phyloP scores from a whole-genome alignment of 805 yeast genomes.

The Barnettozyma salicaria region DNA sequence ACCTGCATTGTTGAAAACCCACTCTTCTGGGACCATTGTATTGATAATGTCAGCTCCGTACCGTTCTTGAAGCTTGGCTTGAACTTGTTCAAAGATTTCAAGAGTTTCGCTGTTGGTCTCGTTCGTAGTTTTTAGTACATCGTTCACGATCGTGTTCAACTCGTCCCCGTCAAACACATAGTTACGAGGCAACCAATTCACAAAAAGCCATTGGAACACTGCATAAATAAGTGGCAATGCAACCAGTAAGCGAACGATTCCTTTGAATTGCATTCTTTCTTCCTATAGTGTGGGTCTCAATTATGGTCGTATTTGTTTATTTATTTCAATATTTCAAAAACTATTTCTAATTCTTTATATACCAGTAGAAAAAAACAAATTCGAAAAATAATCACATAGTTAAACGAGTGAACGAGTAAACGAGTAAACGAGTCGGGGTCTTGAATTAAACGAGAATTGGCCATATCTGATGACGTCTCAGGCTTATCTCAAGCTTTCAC shows the following conservation, averaged over 20 bases:
- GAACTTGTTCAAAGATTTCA: conserved; percentile 55
- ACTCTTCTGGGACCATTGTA: conserved; percentile 67
- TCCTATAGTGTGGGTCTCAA: too few species aligned
- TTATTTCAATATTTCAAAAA: too few species aligned
- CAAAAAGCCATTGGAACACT: conserved; percentile 37
- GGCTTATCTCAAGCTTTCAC: conserved; percentile 6
- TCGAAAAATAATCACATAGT: too few species aligned
- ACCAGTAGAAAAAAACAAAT: too few species aligned
- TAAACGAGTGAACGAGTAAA: too few species aligned
- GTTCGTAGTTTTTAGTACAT: conserved; percentile 43
- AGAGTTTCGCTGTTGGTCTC: conserved; percentile 50
- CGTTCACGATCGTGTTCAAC: conserved; percentile 52
- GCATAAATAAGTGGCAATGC: conserved; percentile 21
- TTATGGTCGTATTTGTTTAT: too few species aligned
- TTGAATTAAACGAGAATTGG: neutral
- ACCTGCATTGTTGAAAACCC: conserved; percentile 98
- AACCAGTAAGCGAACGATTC: too few species aligned
- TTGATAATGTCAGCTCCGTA: conserved; percentile 75
- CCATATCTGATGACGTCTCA: conserved; percentile 5
- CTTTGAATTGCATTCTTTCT: too few species aligned
- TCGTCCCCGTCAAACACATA: conserved; percentile 66
- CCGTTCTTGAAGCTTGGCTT: conserved; percentile 47
- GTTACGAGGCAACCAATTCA: conserved; percentile 62
- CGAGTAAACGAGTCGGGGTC: too few species aligned
- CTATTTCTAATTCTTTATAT: too few species aligned